A percentile compares a stretch with the other conserved stretches of the same genome.
phyloP scores from a whole-genome alignment of 1,284 basidiomycete species.

The Ceratorhiza oryzae-sativae region DNA sequence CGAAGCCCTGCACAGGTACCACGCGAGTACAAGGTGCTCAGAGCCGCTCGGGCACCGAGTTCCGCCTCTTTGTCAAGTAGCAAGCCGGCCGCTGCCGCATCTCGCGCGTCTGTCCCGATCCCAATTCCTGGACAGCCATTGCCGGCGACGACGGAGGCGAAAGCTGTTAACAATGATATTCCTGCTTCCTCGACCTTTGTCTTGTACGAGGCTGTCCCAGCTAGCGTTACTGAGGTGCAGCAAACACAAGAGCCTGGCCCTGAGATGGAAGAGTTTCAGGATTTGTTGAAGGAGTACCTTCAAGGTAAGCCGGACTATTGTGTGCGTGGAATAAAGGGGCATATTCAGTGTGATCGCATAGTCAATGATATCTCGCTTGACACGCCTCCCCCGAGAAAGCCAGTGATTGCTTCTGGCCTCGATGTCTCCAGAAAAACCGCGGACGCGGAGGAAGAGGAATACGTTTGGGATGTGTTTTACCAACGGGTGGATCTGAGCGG shows the following conservation, averaged over 20 bases:
- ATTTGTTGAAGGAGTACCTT: constrained; percentile 18
- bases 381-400: constrained; percentile 25
- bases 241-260: not conserved
- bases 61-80: not conserved
- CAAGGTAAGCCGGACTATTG: constrained; percentile 6
- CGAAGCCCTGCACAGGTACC: not conserved
- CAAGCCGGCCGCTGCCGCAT: not conserved
- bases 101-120: constrained; percentile 29
- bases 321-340: not conserved
- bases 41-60: constrained; percentile 15
- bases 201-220: constrained; percentile 25
- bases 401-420: not conserved
- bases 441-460: constrained; percentile 25
- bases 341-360: not conserved
- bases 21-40: constrained; percentile 28
- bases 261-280: constrained; percentile 36
- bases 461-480: constrained; percentile 35
- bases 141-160: not conserved
- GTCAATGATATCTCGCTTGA: constrained; percentile 34
- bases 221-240: not conserved
- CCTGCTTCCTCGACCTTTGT: constrained; percentile 12
- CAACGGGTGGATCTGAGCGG: constrained; percentile 31
- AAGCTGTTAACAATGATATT: not conserved
- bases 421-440: not conserved
- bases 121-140: constrained; percentile 21